Base-by-base conservation (phyloP, 257 asterid genomes). In the Forsythia viridissima region DNA sequence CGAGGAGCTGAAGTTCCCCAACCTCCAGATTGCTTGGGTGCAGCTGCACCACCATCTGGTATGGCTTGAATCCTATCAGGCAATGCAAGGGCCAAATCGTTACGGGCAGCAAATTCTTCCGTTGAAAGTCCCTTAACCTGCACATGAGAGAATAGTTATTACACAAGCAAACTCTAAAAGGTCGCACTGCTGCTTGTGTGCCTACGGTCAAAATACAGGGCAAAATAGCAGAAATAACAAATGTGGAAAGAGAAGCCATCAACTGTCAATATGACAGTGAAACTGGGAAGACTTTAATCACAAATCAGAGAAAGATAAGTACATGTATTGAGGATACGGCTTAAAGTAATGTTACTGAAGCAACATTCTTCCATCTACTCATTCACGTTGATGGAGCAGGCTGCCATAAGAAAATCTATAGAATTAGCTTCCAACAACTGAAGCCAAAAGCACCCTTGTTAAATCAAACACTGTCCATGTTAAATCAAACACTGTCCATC, bases 1-100 rank as follows among this genome's bases (percentile, higher is more conserved):
- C 94, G 98, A 85, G 99, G 89, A 80, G 92, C 97, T 83, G 98
- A 92, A 63, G 93, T 83, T 71, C 94, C 93, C 99, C 99, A 95
- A 34, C 97, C 97, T 61, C 96, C 92, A 81, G 98, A 84, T 86
- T 89, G 85, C 85, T 93, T 93, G 69, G 99, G 94, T 72, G 94
- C 86, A 85, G 94, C 85, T 76, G 97, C 88, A 72, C 94, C 87
- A 61, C 98, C 99, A 92, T 93, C 99, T 8, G 97, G 97, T 87
- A 95, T 93, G 87, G 94, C 89, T 84, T 87, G 97, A 85, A 95
- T 95, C 88, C 97, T 89, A 74, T 84, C 97, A 43, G 99, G 99
- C 70, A 95, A 85, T 66, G 97, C 99, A 83, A 92, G 99, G 63
- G 86, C 97, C 81, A 95, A 80, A 83, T 94, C 99, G 75, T 94